Evolutionary conservation across 2,329 filamentous ascomycete species (phyloP).

Genomic region (Fusarium sp.): DNA sequence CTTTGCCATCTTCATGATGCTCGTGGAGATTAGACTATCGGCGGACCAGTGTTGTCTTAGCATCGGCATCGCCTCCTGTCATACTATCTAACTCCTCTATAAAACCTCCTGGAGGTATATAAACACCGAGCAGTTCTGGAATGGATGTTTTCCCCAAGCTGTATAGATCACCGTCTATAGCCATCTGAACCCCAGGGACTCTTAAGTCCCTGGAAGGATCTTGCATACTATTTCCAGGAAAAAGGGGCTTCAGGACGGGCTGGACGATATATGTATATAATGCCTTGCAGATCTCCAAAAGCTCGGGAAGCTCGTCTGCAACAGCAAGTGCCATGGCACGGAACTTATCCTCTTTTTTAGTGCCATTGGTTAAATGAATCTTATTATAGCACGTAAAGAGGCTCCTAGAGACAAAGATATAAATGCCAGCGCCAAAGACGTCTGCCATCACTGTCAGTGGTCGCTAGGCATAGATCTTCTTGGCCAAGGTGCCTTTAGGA

Average conservation of each 20-base stretch:
- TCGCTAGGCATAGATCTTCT: constrained; percentile 7
- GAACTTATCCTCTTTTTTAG: neutral
- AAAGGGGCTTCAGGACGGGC: neutral
- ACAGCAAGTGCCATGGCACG: neutral
- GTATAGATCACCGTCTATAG: neutral
- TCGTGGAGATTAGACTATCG: neutral
- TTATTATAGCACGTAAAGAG: neutral
- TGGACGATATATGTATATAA: neutral
- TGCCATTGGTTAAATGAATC: neutral
- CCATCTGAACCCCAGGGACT: neutral
- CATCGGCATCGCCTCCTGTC: neutral
- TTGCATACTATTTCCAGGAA: neutral
- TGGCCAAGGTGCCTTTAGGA: neutral
- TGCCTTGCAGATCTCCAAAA: neutral
- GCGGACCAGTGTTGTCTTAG: neutral
- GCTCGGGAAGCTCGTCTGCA: neutral
- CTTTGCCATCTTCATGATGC: neutral
- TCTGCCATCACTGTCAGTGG: neutral
- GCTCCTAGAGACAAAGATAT: neutral
- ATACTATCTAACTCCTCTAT: neutral
- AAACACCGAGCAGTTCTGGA: neutral
- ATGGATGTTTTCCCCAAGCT: neutral
- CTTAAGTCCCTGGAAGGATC: neutral
- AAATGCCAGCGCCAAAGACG: neutral
- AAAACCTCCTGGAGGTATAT: neutral